phyloP scores from a whole-genome alignment of 371 early-diverging fungal species.

The Mucor piriformis region DNA sequence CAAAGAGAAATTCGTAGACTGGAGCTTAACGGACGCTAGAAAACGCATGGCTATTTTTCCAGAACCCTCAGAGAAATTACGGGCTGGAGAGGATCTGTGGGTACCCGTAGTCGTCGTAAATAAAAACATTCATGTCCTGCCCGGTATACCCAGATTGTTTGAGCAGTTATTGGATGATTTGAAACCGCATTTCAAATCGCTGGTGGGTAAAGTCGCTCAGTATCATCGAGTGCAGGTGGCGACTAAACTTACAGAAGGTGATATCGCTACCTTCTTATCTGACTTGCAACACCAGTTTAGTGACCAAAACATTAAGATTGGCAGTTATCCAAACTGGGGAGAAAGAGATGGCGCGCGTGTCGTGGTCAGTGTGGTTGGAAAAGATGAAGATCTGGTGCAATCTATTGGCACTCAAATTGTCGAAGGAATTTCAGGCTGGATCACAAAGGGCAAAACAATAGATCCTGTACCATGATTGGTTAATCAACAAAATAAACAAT shows the following conservation, averaged over 20 bases:
- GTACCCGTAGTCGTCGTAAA: conserved; percentile 73
- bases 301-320: conserved; percentile 56
- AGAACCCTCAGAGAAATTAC: conserved; percentile 42
- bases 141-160: conserved; percentile 73
- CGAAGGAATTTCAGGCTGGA: conserved; percentile 25
- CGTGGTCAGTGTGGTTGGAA: conserved; percentile 59
- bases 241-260: conserved; percentile 56
- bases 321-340: conserved; percentile 72
- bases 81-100: conserved; percentile 59
- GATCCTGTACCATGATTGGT: conserved; percentile 7
- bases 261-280: conserved; percentile 58
- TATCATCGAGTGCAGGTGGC: conserved; percentile 61
- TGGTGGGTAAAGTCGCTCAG: conserved; percentile 17
- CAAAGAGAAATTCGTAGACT: conserved; percentile 17
- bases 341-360: conserved; percentile 37
- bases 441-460: conserved; percentile 13
- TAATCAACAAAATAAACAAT: too few relatives aligned
- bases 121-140: conserved; percentile 71
- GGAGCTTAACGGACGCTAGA: conserved; percentile 51
- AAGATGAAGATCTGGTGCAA: conserved; percentile 38
- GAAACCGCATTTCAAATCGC: conserved; percentile 28
- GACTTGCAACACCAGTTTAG: conserved; percentile 46
- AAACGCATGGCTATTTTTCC: conserved; percentile 77
- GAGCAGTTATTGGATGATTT: conserved; percentile 47
- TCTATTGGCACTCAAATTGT: conserved; percentile 16